Evolutionary conservation across 768 basidiomycete species (phyloP).

Genomic region (Boletus coccyginus): DNA sequence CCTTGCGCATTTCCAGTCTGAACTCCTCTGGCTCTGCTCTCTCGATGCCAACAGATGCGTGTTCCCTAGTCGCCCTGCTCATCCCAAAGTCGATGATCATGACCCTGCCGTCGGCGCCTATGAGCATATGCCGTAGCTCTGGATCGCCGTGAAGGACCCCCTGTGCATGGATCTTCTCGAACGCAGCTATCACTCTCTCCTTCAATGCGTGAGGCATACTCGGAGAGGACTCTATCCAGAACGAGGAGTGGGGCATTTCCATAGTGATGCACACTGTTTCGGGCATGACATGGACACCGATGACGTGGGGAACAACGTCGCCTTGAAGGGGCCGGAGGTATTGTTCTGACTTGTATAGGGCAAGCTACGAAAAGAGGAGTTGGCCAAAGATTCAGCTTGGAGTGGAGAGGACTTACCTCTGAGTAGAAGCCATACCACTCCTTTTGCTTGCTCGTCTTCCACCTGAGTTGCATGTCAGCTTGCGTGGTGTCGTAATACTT

Average conservation of each 20-base stretch:
- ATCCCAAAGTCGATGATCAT: conserved; percentile 55
- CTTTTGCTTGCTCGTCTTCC: conserved; percentile 30
- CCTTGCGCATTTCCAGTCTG: conserved; percentile 51
- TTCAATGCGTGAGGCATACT: conserved; percentile 57
- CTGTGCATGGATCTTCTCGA: conserved; percentile 44
- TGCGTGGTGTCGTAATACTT: not conserved
- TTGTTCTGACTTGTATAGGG: conserved; percentile 44
- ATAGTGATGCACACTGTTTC: conserved; percentile 42
- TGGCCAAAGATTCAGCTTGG: conserved; percentile 8
- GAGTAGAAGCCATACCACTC: conserved; percentile 41
- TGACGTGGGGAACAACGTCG: conserved; percentile 48
- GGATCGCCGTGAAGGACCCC: conserved; percentile 50
- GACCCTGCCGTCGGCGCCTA: conserved; percentile 51
- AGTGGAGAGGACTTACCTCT: conserved; percentile 30
- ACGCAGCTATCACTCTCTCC: conserved; percentile 48
- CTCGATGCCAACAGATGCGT: conserved; percentile 33
- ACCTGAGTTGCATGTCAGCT: conserved; percentile 24
- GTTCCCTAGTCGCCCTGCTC: conserved; percentile 31
- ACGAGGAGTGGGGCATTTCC: conserved; percentile 54
- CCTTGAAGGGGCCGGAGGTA: conserved; percentile 54
- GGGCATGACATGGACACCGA: conserved; percentile 44
- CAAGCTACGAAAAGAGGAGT: conserved; percentile 39
- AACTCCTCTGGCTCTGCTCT: conserved; percentile 42
- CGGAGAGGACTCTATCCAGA: conserved; percentile 61
- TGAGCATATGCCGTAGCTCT: conserved; percentile 51